phyloP scores from a whole-genome alignment of 257 asterid genomes.

The Lantana camara region DNA sequence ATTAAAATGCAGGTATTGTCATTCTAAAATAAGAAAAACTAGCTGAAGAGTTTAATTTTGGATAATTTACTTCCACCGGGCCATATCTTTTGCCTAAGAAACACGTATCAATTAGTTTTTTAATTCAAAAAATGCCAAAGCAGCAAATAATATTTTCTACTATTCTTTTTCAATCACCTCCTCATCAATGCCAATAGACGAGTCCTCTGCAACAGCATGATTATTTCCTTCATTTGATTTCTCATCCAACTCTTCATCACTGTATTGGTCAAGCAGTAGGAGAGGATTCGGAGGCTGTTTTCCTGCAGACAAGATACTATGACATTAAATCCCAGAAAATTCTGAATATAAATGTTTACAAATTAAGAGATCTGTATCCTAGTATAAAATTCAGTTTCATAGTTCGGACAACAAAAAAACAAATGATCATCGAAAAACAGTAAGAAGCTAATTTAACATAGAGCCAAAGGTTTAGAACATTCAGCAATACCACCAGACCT shows the following conservation, averaged over 20 bases:
- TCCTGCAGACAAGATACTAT: slow-evolving; percentile 56
- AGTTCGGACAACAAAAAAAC: slow-evolving; percentile 15
- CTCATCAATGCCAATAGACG: slow-evolving; percentile 41
- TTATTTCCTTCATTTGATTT: slow-evolving; percentile 44
- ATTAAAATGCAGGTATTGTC: not conserved
- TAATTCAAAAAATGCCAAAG: not conserved
- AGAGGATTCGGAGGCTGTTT: slow-evolving; percentile 72
- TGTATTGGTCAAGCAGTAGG: slow-evolving; percentile 85
- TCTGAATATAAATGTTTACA: slow-evolving; percentile 15
- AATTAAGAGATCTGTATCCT: slow-evolving; percentile 23
- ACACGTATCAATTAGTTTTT: slow-evolving; percentile 3
- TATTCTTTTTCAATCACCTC: slow-evolving; percentile 50
- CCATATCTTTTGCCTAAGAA: not conserved
- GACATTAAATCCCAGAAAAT: slow-evolving; percentile 43
- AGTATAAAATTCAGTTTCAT: slow-evolving; percentile 27
- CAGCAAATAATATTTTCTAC: not conserved
- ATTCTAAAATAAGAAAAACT: not conserved
- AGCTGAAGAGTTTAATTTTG: not conserved
- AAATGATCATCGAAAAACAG: slow-evolving; percentile 30
- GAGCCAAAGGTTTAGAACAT: slow-evolving; percentile 34
- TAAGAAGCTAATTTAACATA: slow-evolving; percentile 25
- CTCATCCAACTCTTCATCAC: slow-evolving; percentile 87
- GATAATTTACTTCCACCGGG: not conserved
- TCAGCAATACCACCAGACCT: slow-evolving; percentile 66
- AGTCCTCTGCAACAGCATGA: slow-evolving; percentile 41